Evolutionary conservation across 257 asterid genomes (phyloP).

Genomic region (Petunia secreta): DNA sequence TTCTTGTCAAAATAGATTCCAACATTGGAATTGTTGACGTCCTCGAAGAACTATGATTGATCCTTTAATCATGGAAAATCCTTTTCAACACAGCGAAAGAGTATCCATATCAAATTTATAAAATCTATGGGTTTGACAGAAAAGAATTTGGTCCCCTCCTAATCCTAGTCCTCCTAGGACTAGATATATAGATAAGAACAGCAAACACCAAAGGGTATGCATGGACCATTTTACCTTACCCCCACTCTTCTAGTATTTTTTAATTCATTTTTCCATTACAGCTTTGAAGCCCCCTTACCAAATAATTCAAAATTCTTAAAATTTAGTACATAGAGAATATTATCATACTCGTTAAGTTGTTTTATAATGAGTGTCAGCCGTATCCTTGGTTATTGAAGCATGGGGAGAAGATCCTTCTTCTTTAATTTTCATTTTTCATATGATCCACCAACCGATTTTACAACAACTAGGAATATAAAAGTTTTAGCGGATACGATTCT

Average conservation of each 20-base stretch:
- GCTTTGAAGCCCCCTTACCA: background rate
- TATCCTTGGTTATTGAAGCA: no score
- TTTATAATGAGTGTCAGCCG: no score
- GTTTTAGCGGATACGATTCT: no score
- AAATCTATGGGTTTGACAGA: background rate
- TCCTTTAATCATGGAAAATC: constrained; percentile 15
- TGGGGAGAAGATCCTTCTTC: no score
- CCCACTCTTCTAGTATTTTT: background rate
- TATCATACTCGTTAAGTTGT: no score
- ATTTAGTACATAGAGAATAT: no score
- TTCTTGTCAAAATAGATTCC: constrained; percentile 19
- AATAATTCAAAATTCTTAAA: no score
- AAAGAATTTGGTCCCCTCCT: constrained; percentile 16
- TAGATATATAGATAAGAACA: background rate
- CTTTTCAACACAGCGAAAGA: background rate
- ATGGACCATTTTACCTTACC: constrained; percentile 23
- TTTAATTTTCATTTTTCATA: no score
- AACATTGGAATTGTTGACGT: constrained; percentile 20
- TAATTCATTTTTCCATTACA: background rate
- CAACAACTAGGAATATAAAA: no score
- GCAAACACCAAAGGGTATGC: background rate
- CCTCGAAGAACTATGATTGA: background rate
- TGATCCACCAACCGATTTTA: no score
- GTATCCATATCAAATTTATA: constrained; percentile 16
- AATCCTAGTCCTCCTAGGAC: constrained; percentile 8